Conservation (phyloP, 2,329 filamentous ascomycete genomes). For the Ascochyta viciae-villosae region DNA sequence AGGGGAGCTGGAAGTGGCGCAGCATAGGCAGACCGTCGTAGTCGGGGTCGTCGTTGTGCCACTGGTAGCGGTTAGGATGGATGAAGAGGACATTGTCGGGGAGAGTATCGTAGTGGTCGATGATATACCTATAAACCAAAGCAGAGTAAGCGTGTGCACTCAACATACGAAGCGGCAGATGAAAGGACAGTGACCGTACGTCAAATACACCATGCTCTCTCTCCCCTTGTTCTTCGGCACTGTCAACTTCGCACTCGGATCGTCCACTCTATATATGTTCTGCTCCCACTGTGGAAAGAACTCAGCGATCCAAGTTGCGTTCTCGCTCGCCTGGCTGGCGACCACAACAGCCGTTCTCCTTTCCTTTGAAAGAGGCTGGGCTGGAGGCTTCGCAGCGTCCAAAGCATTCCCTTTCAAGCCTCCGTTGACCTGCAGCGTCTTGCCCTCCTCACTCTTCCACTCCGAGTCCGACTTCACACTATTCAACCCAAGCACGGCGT, state of each 20-base stretch:
- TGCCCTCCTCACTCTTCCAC: constrained; percentile 14
- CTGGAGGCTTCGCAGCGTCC: background rate
- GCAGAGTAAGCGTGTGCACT: background rate
- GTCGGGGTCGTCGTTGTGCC: constrained; percentile 61
- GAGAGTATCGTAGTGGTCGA: constrained; percentile 50
- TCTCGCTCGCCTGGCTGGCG: constrained; percentile 47
- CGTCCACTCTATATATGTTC: constrained; percentile 54
- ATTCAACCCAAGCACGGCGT: constrained; percentile 5
- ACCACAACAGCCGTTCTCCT: constrained; percentile 47
- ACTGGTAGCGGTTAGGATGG: constrained; percentile 53
- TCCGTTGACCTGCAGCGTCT: constrained; percentile 21
- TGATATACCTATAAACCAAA: constrained; percentile 46
- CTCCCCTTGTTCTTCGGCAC: constrained; percentile 58
- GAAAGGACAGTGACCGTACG: constrained; percentile 39
- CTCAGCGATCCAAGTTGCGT: constrained; percentile 51
- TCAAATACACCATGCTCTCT: constrained; percentile 59
- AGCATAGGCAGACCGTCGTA: constrained; percentile 60
- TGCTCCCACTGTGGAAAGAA: constrained; percentile 51
- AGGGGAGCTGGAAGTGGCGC: constrained; percentile 56
- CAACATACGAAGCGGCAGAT: background rate
- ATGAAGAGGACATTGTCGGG: constrained; percentile 53
- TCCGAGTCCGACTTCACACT: constrained; percentile 6
- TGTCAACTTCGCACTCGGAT: constrained; percentile 45
- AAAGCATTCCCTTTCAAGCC: constrained; percentile 2
- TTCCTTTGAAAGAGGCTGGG: background rate